Evolutionary conservation across 2,329 filamentous ascomycete species (phyloP), one percentile per base, ranked within the genome.

Genomic region (Xylariaceae sp.): DNA sequence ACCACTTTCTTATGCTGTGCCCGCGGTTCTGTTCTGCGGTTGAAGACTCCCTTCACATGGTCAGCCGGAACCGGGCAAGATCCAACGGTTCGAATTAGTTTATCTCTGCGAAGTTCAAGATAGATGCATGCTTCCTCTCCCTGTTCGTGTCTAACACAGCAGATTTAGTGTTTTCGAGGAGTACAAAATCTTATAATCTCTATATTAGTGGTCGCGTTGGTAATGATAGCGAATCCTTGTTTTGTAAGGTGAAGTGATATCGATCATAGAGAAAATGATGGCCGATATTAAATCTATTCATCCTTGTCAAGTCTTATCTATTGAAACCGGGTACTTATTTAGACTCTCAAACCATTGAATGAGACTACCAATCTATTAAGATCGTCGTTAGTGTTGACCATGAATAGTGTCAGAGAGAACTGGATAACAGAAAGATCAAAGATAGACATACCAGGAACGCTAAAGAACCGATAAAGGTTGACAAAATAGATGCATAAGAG

Each of bases 321-420:
- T 17, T 21, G 40, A 46, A 48, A 44, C 39, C 14, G 54, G 54
- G 33, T 60, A 58, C 24, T 60, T 60, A 29, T 53, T 45, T 14
- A 60, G 29, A 34, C 58, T 60, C 24, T 60, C 58, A 29, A 49
- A 60, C 58, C 53, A 60, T 31, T 58, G 54, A 24, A 60, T 40
- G 6, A 43, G 16, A 26, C 53, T 60, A 21, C 53, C 53, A 43
- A 60, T 53, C 54, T 60, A 44, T 14, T 9, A 11, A 41, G 14
- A 48, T 3, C 17, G 21, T 9, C 14, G 19, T 58, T 36, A 58
- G 40, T 36, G 8, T 31, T 28, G 37, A 14, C 19, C 12, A 14
- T 12, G n/a, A 39, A 19, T 2, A 19, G 17, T 24, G 14, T 43
- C 17, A 5, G 24, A 26, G 31, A 4, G 17, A 7, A n/a, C 19